Evolutionary conservation across 805 yeast species (phyloP).

Genomic region (Starmerella apicola): DNA sequence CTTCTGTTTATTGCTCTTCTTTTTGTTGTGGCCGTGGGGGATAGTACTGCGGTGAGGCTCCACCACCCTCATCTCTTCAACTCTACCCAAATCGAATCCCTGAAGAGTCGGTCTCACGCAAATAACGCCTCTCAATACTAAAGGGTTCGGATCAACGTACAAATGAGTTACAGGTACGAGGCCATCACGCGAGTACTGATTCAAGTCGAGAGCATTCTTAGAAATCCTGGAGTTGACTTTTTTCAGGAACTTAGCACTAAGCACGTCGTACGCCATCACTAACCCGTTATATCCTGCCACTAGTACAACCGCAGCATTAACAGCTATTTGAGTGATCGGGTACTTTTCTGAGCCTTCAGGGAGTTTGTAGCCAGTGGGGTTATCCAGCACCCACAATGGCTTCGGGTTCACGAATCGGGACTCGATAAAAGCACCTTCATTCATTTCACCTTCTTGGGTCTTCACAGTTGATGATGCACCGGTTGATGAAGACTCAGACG

Average conservation of each 20-base stretch:
- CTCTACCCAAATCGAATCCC: constrained; percentile 23
- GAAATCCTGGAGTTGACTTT: constrained; percentile 24
- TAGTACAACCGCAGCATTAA: constrained; percentile 24
- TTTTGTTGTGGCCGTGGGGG: constrained; percentile 18
- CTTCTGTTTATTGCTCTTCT: neutral
- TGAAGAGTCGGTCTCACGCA: constrained; percentile 23
- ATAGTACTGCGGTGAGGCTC: constrained; percentile 1
- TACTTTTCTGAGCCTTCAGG: constrained; percentile 12
- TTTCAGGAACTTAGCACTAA: constrained; percentile 23
- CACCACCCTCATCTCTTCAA: neutral
- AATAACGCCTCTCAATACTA: constrained; percentile 23
- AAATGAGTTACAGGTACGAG: constrained; percentile 23
- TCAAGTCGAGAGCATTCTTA: constrained; percentile 20
- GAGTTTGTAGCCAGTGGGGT: constrained; percentile 13
- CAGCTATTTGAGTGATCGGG: constrained; percentile 22
- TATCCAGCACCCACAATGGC: constrained; percentile 9
- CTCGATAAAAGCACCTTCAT: neutral
- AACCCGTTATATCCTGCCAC: constrained; percentile 24
- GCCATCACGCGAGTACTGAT: constrained; percentile 14
- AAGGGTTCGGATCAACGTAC: constrained; percentile 24
- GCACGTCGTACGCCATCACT: constrained; percentile 21
- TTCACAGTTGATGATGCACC: neutral
- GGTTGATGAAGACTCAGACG: neutral
- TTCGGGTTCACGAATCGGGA: constrained; percentile 1
- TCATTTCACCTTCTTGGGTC: neutral